Evolutionary conservation across 1,284 basidiomycete species (phyloP), one percentile per base, ranked within the genome.

Genomic region (Sporisorium sorghi): DNA sequence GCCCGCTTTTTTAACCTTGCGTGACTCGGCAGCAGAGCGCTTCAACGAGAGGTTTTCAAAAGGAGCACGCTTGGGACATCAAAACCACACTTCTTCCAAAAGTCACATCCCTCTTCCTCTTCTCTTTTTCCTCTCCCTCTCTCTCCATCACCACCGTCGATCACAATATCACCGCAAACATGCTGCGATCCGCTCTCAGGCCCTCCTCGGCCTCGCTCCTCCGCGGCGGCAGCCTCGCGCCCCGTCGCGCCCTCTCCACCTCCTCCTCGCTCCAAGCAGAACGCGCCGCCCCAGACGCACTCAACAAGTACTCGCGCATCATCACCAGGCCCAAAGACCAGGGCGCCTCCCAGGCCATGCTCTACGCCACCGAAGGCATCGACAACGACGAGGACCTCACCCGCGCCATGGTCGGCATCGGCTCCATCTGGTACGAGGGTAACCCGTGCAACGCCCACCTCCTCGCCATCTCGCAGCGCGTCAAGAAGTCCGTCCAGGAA

Each of bases 361-460:
- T 84, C 32, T 83, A 84, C 58, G 81, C 81, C 42, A 84, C 83
- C 35, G 71, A 78, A 11, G 80, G 82, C 35, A 83, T 83, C 52
- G 61, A 77, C 44, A 43, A 14, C 35, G 82, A 83, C 50, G 78
- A 83, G 39, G 83, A 84, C 56, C 73, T 84, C 51, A 69, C 72
- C 50, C 58, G 80, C 10, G 82, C 83, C 19, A 83, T 83, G 83
- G 77, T 84, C 37, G 83, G 83, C 44, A 79, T 84, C 42, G 82
- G 76, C 21, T 74, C 73, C 35, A 75, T 84, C 44, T 84, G 83
- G 83, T 83, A 83, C 71, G 81, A 83, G 54, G 81, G 83, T 19
- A 83, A 83, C 63, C 83, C 83, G 5, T 83, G 83, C 73, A 83
- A 84, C 57, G 65, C 79, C n/a, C 83, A 84, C 58, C 73, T 84